Percentiles rank a stretch among this genome's conserved stretches.
Conservation (phyloP, 805 yeast species). For the Starmerella khaoyaiensis region DNA sequence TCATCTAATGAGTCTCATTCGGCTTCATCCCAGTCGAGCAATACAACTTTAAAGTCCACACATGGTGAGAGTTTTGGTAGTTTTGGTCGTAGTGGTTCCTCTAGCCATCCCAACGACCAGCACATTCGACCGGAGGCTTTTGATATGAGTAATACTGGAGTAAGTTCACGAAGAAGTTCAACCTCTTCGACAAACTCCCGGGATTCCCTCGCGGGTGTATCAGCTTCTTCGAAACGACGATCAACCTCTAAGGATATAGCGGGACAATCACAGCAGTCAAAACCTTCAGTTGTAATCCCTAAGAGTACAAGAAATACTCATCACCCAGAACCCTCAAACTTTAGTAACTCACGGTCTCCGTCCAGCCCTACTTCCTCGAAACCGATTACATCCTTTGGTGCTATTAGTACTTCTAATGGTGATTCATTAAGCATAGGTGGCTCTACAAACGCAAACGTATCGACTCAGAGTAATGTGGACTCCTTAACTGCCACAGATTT, state of each 20-base stretch:
- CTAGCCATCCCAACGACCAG: conserved; percentile 3
- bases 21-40: not conserved
- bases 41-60: no score
- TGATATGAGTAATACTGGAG: conserved; percentile 23
- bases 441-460: no score
- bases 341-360: no score
- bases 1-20: not conserved
- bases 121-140: conserved; percentile 25
- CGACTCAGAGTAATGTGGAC: no score
- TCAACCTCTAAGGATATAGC: conserved; percentile 6
- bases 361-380: no score
- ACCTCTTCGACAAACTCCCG: conserved; percentile 4
- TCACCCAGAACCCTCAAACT: no score
- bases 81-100: not conserved
- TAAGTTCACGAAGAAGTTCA: conserved; percentile 20
- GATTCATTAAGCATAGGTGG: no score
- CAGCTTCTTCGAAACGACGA: conserved; percentile 10
- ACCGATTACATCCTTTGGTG: no score
- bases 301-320: no score
- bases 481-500: not conserved
- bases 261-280: conserved; percentile 7
- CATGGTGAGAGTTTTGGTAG: not conserved
- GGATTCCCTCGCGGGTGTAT: conserved; percentile 8
- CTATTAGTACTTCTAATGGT: no score
- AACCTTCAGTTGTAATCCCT: no score